Percentiles rank a stretch among this genome's conserved stretches.
Evolutionary conservation across 2,329 filamentous ascomycete genomes (phyloP).

Genomic region (Phyllosticta citribraziliensis): DNA sequence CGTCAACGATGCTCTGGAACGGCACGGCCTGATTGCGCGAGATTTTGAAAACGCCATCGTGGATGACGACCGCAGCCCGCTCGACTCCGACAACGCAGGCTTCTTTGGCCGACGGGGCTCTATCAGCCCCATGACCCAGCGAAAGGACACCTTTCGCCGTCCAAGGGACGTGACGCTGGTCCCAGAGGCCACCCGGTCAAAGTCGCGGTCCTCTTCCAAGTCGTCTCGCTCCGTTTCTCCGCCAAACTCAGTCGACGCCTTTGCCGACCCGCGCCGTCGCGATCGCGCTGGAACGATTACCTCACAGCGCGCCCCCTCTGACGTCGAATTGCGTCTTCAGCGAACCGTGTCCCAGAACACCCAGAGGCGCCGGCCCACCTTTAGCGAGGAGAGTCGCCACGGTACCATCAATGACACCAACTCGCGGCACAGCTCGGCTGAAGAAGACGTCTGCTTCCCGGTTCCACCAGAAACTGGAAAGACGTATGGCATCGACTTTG

Average conservation of each 20-base stretch:
- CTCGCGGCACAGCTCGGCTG: conserved; percentile 59
- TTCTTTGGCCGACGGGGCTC: conserved; percentile 41
- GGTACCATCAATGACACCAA: conserved; percentile 51
- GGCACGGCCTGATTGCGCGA: conserved; percentile 43
- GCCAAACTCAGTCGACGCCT: conserved; percentile 95
- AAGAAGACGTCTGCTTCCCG: conserved; percentile 85
- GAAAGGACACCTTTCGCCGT: conserved; percentile 35
- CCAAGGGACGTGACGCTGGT: conserved; percentile 26
- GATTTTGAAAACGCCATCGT: conserved; percentile 71
- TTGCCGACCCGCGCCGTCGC: conserved; percentile 79
- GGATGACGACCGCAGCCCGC: conserved; percentile 53
- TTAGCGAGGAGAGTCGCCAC: conserved; percentile 49
- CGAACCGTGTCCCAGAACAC: conserved; percentile 63
- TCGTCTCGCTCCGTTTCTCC: conserved; percentile 67
- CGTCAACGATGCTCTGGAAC: conserved; percentile 35
- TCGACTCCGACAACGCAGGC: conserved; percentile 26
- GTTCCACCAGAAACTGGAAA: conserved; percentile 62
- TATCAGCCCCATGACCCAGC: conserved; percentile 25
- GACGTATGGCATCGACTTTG: conserved; percentile 78
- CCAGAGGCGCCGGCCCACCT: conserved; percentile 49
- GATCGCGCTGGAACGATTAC: conserved; percentile 63
- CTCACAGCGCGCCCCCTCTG: conserved; percentile 42
- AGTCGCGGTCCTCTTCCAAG: conserved; percentile 39
- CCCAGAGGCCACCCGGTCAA: conserved; percentile 16
- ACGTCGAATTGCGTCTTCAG: conserved; percentile 51